Evolutionary conservation across 371 early-diverging fungal genomes (phyloP), one percentile per base, ranked within the genome.

Genomic region (Syncephalastrum sp.): DNA sequence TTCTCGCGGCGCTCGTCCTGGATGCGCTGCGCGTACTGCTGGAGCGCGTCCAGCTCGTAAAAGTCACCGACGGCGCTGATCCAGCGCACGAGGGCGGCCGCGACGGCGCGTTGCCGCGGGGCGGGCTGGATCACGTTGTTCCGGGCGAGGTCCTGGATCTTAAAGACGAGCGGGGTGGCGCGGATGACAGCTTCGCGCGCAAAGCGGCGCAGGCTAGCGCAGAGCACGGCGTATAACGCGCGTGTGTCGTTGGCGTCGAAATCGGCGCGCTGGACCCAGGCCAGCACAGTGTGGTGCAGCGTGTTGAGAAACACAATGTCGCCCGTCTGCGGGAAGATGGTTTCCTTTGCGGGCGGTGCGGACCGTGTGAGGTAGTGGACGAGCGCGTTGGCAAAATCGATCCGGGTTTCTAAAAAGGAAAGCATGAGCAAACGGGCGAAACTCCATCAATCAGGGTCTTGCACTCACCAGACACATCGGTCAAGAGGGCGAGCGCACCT

Each of bases 151-250:
- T 50, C 52, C 59, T 82, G 82, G 33, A 84, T 60, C 29, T 74
- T 72, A 57, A 86, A 85, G 8, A 86, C 38, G 13, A 90, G 61
- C 8, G 86, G 84, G 0, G 82, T 60, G 0, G 77, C 72, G 8
- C 72, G 63, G 57, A 80, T 67, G 29, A 84, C 63, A 21, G 77
- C 86, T 47, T 81, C 82, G 14, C 65, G 63, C 19, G 66, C 66
- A 53, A 82, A 82, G 1, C 71, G 65, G 19, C 64, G 61, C 27
- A 75, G 63, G 25, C 78, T 25, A 1, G 76, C 64, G 17, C 77
- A 60, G 15, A 85, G 54, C n/a, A 77, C 60, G 0, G 75, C 70
- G 47, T 70, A 72, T 42, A 87, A 51, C 2, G 82, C 72, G 1
- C 79, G 61, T 60, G 74, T 73, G 54, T 90, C 90, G 2, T 64